These are phyloP conservation scores for Metarhizium sp. DNA, from an alignment of 2,329 filamentous ascomycete species.

Conservation along the genomic window DNA sequence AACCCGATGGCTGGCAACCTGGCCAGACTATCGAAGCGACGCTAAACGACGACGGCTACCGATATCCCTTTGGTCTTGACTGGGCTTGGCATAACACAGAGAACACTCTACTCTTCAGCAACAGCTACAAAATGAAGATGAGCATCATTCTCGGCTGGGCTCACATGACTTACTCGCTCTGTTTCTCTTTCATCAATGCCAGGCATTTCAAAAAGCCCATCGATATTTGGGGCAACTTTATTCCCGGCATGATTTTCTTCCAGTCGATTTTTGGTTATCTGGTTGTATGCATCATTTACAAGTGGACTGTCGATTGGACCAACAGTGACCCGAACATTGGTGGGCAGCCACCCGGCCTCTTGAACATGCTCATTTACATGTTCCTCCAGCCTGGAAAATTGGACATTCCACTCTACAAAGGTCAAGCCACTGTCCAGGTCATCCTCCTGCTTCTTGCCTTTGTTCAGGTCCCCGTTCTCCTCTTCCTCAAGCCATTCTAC, in stretches of 20 bases:
- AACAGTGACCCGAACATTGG: constrained; percentile 28
- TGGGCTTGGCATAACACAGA: constrained; percentile 96
- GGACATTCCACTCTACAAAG: constrained; percentile 66
- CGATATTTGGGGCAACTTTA: constrained; percentile 94
- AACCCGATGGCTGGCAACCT: constrained; percentile 57
- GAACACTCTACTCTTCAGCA: constrained; percentile 89
- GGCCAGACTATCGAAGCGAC: constrained; percentile 56
- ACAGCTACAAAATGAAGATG: constrained; percentile 99
- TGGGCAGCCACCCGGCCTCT: constrained; percentile 68
- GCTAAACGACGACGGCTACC: constrained; percentile 61
- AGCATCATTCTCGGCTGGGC: constrained; percentile 95
- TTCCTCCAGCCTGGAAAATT: constrained; percentile 77
- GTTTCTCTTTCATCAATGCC: constrained; percentile 86
- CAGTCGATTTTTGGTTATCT: constrained; percentile 98
- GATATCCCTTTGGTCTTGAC: constrained; percentile 92
- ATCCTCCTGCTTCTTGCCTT: constrained; percentile 74
- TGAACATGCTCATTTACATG: constrained; percentile 99
- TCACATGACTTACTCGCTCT: constrained; percentile 98
- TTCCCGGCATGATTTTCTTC: constrained; percentile 99
- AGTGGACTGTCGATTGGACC: constrained; percentile 87
- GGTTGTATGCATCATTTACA: constrained; percentile 89
- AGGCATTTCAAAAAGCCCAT: constrained; percentile 90
- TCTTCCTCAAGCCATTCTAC: constrained; percentile 94
- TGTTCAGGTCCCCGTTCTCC: constrained; percentile 76
- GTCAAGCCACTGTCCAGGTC: constrained; percentile 69